Base-by-base conservation (phyloP, 345 rosid species). In the Orychophragmus violaceus region DNA sequence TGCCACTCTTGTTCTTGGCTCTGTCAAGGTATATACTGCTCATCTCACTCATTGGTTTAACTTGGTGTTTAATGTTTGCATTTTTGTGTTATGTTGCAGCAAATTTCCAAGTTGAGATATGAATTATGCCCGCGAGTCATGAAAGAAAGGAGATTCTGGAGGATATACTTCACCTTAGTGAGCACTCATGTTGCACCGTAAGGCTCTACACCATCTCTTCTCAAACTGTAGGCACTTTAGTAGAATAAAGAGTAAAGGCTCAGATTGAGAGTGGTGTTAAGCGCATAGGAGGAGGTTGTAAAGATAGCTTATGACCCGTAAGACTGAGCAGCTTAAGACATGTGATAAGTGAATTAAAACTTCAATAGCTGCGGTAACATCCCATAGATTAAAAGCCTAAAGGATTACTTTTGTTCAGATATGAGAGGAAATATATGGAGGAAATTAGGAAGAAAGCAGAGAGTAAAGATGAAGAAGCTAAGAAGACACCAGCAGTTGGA, bases 71-170 rank as follows among this genome's bases (percentile, higher is more conserved):
- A 4, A 22, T 57, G 46, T 16, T 19, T 21, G 71, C 23, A 2
- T 30, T 14, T 56, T 14, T 66, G 53, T 68, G 30, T 13, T 60
- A n/a, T 66, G 64, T 36, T 79, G 79, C 83, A 92, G 98, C 86
- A 79, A 83, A 87, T 89, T 53, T 87, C 95, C 6, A 86, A 71
- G 64, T 76, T 92, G 25, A 82, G 98, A 64, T 92, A 89, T 75
- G 95, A 92, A 61, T 65, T 89, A 51, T 92, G 98, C 66, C 97
- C 97, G 0, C 88, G 98, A 5, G 77, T 76, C 53, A 92, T 92
- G 98, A 92, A 89, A 77, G 98, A 92, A 77, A 66, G 77, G 80
- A 87, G 80, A 63, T 92, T 92, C 70, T 92, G 98, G 97, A 86
- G 85, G 86, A 89, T 92, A 55, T 90, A 92, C 79, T 93, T 87